Conservation (phyloP, 306 rosid genomes). For the Rubus idaeus region DNA sequence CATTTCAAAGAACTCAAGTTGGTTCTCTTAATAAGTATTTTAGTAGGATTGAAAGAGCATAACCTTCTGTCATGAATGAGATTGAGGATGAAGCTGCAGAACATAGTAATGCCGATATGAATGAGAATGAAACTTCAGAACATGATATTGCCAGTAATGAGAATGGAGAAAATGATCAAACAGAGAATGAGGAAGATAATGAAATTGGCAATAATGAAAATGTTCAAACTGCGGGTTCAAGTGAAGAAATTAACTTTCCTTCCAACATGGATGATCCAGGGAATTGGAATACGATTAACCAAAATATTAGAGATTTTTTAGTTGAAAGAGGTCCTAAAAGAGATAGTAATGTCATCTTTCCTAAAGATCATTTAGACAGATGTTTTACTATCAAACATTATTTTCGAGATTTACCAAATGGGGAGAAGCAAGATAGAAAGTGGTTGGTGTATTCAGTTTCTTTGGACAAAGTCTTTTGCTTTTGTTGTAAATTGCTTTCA, state of each 20-base stretch:
- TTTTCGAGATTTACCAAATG: not conserved
- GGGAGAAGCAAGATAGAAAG: not conserved
- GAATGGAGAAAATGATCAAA: no score
- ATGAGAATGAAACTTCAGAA: no score
- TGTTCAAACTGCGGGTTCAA: not conserved
- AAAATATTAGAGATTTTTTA: not conserved
- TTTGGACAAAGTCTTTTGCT: not conserved
- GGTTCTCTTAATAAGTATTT: no score
- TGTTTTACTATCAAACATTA: no score
- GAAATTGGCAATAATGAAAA: not conserved
- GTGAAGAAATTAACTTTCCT: not conserved
- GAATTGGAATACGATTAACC: not conserved
- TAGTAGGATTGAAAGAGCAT: no score
- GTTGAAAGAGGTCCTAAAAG: not conserved
- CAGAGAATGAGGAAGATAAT: not conserved
- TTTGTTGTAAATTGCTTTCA: not conserved
- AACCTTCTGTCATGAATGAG: no score
- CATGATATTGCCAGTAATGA: no score
- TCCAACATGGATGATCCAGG: not conserved
- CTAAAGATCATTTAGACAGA: no score
- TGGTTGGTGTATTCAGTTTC: conserved; percentile 3
- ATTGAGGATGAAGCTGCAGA: no score
- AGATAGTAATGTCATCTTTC: not conserved
- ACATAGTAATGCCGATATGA: no score
- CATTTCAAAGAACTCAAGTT: no score